phyloP scores from a whole-genome alignment of 495 filamentous ascomycete genomes.

The Penicillium longicatenatum region DNA sequence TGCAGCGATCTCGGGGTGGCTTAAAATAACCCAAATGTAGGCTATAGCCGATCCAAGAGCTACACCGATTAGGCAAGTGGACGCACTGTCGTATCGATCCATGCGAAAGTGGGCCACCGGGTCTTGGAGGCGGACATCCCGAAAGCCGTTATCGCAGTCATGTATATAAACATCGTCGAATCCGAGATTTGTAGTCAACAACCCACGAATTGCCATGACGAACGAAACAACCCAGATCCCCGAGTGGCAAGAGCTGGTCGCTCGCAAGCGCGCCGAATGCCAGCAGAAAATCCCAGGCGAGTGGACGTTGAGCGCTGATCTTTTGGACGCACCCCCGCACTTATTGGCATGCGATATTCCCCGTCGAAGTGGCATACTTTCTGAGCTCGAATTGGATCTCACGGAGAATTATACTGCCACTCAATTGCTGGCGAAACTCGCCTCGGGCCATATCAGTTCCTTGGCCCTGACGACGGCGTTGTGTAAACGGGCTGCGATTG shows the following conservation, averaged over 20 bases:
- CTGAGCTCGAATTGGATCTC: constrained; percentile 11
- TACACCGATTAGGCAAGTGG: constrained; percentile 29
- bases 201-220: neutral
- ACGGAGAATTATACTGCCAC: constrained; percentile 22
- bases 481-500: constrained; percentile 10
- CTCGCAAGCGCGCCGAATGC: constrained; percentile 26
- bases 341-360: constrained; percentile 21
- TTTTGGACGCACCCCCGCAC: constrained; percentile 8
- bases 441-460: constrained; percentile 10
- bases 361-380: constrained; percentile 6
- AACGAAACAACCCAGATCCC: constrained; percentile 3
- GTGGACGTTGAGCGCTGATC: constrained; percentile 23
- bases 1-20: too few relatives aligned
- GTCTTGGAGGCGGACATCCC: neutral
- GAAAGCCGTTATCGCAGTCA: neutral
- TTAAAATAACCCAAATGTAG: neutral
- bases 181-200: neutral
- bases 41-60: neutral
- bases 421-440: constrained; percentile 10
- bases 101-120: neutral
- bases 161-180: neutral
- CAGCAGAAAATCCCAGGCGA: constrained; percentile 29
- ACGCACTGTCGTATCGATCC: constrained; percentile 17
- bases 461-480: constrained; percentile 4
- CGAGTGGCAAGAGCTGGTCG: constrained; percentile 28